Percentiles rank a stretch among this genome's conserved stretches.
Evolutionary conservation across 345 rosid species (phyloP).

Genomic region (Bruguiera parviflora): DNA sequence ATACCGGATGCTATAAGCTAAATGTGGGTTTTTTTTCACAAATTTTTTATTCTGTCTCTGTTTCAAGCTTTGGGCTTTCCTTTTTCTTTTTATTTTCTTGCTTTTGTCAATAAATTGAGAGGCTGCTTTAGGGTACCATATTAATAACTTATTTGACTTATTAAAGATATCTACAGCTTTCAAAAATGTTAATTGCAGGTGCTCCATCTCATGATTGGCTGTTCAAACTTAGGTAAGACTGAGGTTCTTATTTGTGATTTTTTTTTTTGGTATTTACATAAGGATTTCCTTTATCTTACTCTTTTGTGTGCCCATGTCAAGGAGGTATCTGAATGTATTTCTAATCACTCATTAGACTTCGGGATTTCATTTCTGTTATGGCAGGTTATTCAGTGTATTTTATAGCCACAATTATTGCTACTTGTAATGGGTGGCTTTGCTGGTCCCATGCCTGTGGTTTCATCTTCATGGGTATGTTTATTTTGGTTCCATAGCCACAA

Average conservation of each 20-base stretch:
- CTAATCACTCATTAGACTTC: not conserved
- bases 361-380: slow-evolving; percentile 2
- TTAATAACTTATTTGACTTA: not conserved
- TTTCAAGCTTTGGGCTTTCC: too few relatives aligned
- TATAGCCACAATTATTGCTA: slow-evolving; percentile 25
- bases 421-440: slow-evolving; percentile 38
- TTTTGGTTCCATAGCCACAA: not conserved
- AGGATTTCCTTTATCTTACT: too few relatives aligned
- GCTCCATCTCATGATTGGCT: slow-evolving; percentile 42
- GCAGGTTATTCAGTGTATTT: slow-evolving; percentile 41
- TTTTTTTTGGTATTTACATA: too few relatives aligned
- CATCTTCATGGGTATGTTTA: slow-evolving; percentile 41
- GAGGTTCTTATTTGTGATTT: not conserved
- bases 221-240: slow-evolving; percentile 42
- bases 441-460: slow-evolving; percentile 43
- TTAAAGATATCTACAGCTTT: not conserved
- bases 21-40: too few relatives aligned
- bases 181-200: slow-evolving; percentile 32
- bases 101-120: too few relatives aligned
- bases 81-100: too few relatives aligned
- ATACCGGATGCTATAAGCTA: too few relatives aligned
- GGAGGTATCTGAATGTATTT: not conserved
- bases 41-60: too few relatives aligned
- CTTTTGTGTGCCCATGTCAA: too few relatives aligned
- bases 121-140: too few relatives aligned